Base-by-base conservation (phyloP, 495 filamentous ascomycete species). In the Penicillium dipodomyicola region DNA sequence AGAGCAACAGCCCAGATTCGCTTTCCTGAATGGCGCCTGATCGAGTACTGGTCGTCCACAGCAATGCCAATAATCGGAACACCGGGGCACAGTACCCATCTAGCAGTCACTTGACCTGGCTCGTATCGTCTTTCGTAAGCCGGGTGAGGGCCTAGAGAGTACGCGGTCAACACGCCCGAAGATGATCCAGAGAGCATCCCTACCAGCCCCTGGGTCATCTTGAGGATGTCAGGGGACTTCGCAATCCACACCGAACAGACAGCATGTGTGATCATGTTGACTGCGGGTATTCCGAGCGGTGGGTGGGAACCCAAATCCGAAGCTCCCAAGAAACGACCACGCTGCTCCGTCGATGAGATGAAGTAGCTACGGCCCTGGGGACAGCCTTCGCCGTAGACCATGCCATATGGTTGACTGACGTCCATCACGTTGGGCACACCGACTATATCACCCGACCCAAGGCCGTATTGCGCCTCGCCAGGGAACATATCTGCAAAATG, bases 231-330 rank as follows among this genome's bases (percentile, higher is more conserved):
- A 3, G 82, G 65, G 1, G 88, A 87, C 65, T 97, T 97, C 2
- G 93, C 90, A 64, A 97, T 91, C 95, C 95, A 98, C 6, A 96
- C 84, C 19, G 84, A 81, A 63, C 86, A 89, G 41, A 92, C 75
- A 7, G 85, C 81, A 35, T 90, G 85, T 1, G 69, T 72, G 33
- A 77, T 73, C 48, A 67, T 75, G 10, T 86, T 82, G 49, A 92
- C 73, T 33, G 83, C 82, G 10, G 92, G 92, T 20, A 96, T 89
- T 45, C 91, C 91, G 23, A 83, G 74, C 64, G 76, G 40, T 52
- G 80, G 70, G 12, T 74, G 66, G 22, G 80, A 77, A 63, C 74
- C 61, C 52, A 80, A 62, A 12, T 75, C 70, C 54, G 79, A 83
- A 45, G 77, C 72, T 25, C 75, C 79, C 35, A 96, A 70, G 55